phyloP scores from a whole-genome alignment of 768 basidiomycete genomes.

The Cystobasidium tubakii region DNA sequence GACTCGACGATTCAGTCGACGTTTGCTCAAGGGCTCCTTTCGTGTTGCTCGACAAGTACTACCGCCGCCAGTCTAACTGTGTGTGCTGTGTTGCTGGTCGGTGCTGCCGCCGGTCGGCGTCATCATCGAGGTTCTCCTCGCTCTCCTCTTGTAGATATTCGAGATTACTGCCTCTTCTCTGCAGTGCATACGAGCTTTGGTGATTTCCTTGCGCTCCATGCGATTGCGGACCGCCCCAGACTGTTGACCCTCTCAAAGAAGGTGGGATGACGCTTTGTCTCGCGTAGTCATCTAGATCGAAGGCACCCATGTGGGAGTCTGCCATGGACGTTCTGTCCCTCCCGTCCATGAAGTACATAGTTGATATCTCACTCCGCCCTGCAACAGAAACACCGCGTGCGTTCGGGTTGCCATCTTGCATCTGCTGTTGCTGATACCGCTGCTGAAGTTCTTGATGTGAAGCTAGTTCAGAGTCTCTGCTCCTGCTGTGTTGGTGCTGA shows the following conservation, averaged over 20 bases:
- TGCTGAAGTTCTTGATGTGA: background rate
- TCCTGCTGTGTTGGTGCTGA: background rate
- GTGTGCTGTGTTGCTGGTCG: background rate
- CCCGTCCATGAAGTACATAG: conserved; percentile 19
- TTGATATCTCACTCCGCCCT: conserved; percentile 32
- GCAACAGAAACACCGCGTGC: conserved; percentile 13
- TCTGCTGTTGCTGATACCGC: conserved; percentile 4
- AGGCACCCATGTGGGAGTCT: conserved; percentile 29
- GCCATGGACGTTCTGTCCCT: conserved; percentile 17
- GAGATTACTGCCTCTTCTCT: background rate
- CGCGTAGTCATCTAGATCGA: conserved; percentile 32
- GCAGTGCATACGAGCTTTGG: conserved; percentile 1
- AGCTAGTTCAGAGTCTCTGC: background rate
- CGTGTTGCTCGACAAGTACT: background rate
- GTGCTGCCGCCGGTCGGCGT: background rate
- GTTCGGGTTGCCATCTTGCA: background rate
- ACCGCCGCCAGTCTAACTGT: conserved; percentile 27
- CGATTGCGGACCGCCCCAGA: background rate
- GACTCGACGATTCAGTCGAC: no score
- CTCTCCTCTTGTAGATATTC: conserved; percentile 24
- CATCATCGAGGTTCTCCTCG: conserved; percentile 1
- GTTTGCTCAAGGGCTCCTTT: no score
- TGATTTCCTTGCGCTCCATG: background rate
- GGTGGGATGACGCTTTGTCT: conserved; percentile 1
- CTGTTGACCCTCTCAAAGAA: background rate